Evolutionary conservation across 129 eudicot genomes (phyloP).

Genomic region (Rutidosis leptorrhynchoides): DNA sequence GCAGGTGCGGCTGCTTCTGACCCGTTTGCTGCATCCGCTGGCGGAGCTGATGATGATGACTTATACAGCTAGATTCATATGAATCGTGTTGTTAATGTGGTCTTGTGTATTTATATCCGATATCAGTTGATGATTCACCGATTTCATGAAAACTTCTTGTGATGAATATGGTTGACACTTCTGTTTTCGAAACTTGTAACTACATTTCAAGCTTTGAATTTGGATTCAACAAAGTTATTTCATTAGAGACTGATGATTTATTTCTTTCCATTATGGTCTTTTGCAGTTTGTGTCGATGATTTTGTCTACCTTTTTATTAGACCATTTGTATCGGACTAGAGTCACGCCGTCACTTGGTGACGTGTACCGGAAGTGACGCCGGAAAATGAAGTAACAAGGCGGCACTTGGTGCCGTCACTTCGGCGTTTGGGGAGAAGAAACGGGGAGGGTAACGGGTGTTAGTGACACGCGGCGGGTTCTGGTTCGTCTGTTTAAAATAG

Average conservation of each 20-base stretch:
- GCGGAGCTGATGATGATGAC: slow-evolving; percentile 68
- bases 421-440: no score
- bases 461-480: no score
- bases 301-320: neutral
- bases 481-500: no score
- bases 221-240: neutral
- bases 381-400: no score
- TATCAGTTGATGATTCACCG: slow-evolving; percentile 10
- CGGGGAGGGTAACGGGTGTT: no score
- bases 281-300: no score
- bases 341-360: no score
- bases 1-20: slow-evolving; percentile 47
- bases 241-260: neutral
- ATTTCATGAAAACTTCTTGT: neutral
- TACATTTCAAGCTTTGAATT: slow-evolving; percentile 15
- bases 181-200: slow-evolving; percentile 15
- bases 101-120: neutral
- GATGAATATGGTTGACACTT: slow-evolving; percentile 16
- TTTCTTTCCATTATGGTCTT: neutral
- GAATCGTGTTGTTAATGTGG: neutral
- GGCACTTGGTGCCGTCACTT: no score
- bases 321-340: no score
- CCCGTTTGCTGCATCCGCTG: slow-evolving; percentile 60
- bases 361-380: no score
- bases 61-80: slow-evolving; percentile 43